Evolutionary conservation across 371 early-diverging fungal species (phyloP).

Genomic region (Zychaea mexicana): DNA sequence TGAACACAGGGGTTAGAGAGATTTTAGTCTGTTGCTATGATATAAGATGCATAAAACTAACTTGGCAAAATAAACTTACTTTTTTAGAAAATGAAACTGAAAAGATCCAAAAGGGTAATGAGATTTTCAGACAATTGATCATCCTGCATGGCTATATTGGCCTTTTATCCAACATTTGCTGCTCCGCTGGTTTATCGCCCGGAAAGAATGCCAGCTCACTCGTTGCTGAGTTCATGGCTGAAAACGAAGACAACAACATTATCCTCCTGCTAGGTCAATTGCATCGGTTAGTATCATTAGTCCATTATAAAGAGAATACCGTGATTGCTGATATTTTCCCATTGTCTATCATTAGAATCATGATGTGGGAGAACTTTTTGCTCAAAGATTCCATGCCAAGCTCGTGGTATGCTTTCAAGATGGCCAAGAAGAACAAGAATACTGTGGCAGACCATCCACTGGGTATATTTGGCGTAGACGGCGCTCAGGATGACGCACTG

Average conservation of each 20-base stretch:
- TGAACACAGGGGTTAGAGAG: background rate
- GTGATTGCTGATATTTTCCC: too few species aligned
- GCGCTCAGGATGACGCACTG: constrained; percentile 10
- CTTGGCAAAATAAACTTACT: background rate
- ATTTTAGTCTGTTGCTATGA: background rate
- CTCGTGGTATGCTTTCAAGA: constrained; percentile 64
- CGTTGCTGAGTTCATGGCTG: constrained; percentile 61
- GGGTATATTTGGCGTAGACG: constrained; percentile 36
- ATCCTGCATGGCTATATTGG: constrained; percentile 66
- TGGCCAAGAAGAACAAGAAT: constrained; percentile 22
- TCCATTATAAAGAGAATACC: too few species aligned
- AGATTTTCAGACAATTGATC: constrained; percentile 58
- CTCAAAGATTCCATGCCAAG: constrained; percentile 67
- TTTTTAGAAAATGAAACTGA: constrained; percentile 43
- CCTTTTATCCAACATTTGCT: constrained; percentile 76
- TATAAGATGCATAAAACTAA: background rate
- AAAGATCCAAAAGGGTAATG: constrained; percentile 53
- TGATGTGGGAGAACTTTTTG: constrained; percentile 70
- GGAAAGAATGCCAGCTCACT: constrained; percentile 65
- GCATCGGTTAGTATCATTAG: constrained; percentile 50
- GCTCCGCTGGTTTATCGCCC: constrained; percentile 66
- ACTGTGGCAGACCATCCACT: constrained; percentile 36
- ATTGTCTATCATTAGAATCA: constrained; percentile 36
- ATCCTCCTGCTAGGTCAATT: constrained; percentile 63
- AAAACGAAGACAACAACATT: constrained; percentile 52